Conservation (phyloP, 768 basidiomycete species). For the Suillus subalutaceus region DNA sequence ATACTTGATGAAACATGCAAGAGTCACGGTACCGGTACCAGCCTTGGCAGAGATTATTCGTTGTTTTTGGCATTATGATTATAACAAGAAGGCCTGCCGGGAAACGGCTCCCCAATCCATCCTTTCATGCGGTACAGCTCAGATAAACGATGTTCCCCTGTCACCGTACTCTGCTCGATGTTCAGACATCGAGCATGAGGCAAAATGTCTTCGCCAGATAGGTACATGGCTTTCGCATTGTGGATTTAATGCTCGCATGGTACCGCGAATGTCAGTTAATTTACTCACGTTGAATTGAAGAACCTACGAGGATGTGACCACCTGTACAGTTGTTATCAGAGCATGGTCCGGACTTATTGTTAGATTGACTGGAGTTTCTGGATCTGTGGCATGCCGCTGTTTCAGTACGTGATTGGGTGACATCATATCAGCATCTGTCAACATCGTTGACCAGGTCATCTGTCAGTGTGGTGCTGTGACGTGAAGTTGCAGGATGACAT, state of each 20-base stretch:
- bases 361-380: neutral
- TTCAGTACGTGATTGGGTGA: neutral
- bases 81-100: neutral
- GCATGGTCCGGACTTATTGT: conserved; percentile 5
- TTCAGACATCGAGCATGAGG: neutral
- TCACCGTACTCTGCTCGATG: neutral
- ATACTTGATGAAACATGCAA: neutral
- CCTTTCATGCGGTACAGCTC: neutral
- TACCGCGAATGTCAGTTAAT: neutral
- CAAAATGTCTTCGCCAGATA: no score
- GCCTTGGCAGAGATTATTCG: neutral
- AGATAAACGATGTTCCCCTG: conserved; percentile 1
- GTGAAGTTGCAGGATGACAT: neutral
- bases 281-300: conserved; percentile 7
- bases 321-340: neutral
- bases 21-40: neutral
- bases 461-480: neutral
- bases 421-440: neutral
- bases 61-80: neutral
- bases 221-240: neutral
- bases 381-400: neutral
- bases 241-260: conserved; percentile 1
- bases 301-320: neutral
- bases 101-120: neutral
- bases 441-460: neutral